Evolutionary conservation across 441 rosid genomes (phyloP).

Genomic region (Raphanus hybrid): DNA sequence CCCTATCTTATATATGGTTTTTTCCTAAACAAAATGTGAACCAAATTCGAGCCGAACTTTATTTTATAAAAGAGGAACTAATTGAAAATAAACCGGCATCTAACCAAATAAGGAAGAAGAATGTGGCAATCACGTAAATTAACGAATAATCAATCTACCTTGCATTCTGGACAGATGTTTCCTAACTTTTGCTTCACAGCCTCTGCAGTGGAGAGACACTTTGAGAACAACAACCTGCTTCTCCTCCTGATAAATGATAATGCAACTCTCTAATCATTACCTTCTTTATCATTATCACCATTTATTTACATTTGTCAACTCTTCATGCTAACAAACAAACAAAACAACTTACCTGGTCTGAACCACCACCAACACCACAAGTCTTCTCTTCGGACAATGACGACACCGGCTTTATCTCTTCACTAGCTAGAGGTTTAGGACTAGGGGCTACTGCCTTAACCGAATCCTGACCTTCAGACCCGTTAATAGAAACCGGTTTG

Average conservation of each 20-base stretch:
- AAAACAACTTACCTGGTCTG: slow-evolving; percentile 1
- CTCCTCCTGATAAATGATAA: background rate
- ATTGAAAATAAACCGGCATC: background rate
- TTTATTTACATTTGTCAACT: slow-evolving; percentile 7
- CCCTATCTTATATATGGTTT: background rate
- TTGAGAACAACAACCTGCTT: slow-evolving; percentile 75
- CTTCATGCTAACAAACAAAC: background rate
- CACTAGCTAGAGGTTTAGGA: slow-evolving; percentile 37
- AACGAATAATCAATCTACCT: slow-evolving; percentile 49
- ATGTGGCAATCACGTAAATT: slow-evolving; percentile 9
- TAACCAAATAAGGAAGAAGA: background rate
- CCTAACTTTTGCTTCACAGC: slow-evolving; percentile 87
- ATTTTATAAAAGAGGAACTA: no score
- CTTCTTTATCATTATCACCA: background rate
- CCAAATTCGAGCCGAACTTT: background rate
- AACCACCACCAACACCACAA: slow-evolving; percentile 46
- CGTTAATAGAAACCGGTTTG: slow-evolving; percentile 41
- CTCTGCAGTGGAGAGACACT: slow-evolving; percentile 91
- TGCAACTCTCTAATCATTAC: slow-evolving; percentile 8
- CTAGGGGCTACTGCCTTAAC: slow-evolving; percentile 27
- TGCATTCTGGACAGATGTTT: slow-evolving; percentile 88
- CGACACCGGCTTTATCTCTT: slow-evolving; percentile 22
- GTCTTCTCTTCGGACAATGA: slow-evolving; percentile 30
- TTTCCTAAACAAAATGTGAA: background rate
- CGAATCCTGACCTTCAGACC: slow-evolving; percentile 51